phyloP scores from a whole-genome alignment of 192 early-diverging fungal species.

The Backusella australiensis region DNA sequence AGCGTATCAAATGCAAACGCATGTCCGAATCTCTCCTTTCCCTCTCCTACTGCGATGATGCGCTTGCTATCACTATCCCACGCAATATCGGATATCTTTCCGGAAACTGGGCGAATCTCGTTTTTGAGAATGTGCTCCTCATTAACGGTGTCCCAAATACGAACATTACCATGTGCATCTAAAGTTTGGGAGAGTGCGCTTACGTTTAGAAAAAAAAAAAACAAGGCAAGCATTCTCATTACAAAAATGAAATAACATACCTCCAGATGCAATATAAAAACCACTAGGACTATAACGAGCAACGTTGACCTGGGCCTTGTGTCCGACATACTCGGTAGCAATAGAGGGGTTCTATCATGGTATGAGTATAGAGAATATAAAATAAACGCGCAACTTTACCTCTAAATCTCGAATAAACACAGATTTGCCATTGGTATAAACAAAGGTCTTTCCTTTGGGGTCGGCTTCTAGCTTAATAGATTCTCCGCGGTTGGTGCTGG shows the following conservation, averaged over 20 bases:
- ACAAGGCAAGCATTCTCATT: not conserved
- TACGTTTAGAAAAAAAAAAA: not conserved
- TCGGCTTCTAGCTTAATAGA: slow-evolving; percentile 78
- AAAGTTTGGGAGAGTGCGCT: not conserved
- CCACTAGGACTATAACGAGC: slow-evolving; percentile 91
- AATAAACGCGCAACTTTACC: slow-evolving; percentile 37
- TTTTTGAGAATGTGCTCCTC: slow-evolving; percentile 82
- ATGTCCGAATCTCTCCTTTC: slow-evolving; percentile 88
- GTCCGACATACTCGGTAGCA: slow-evolving; percentile 82
- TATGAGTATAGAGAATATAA: not conserved
- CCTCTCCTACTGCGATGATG: slow-evolving; percentile 94
- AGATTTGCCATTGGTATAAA: slow-evolving; percentile 88
- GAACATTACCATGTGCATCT: slow-evolving; percentile 85
- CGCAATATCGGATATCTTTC: slow-evolving; percentile 81
- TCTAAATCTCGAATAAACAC: slow-evolving; percentile 83
- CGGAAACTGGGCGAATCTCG: slow-evolving; percentile 74
- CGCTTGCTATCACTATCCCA: slow-evolving; percentile 98
- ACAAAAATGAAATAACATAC: slow-evolving; percentile 35
- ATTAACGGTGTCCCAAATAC: slow-evolving; percentile 90
- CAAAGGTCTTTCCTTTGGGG: slow-evolving; percentile 78
- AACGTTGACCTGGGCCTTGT: slow-evolving; percentile 74
- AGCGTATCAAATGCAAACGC: slow-evolving; percentile 89
- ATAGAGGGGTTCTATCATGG: slow-evolving; percentile 65
- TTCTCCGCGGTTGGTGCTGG: slow-evolving; percentile 78
- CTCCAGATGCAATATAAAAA: slow-evolving; percentile 95